phyloP scores from a whole-genome alignment of 768 basidiomycete species.

The Leccinum variicolor region DNA sequence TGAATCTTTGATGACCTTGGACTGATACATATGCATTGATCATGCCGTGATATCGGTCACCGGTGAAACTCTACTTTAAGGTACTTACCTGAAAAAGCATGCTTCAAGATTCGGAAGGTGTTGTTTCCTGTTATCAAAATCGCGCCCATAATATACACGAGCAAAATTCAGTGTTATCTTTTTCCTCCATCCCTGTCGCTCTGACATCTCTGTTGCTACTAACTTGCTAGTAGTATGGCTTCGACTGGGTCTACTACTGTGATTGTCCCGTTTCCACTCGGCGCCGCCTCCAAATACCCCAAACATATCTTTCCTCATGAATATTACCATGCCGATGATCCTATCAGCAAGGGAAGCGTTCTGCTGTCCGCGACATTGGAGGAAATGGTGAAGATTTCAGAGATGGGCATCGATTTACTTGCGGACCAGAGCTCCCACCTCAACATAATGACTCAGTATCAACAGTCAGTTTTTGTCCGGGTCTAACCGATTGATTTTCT shows the following conservation, averaged over 20 bases:
- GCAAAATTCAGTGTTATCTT: not conserved
- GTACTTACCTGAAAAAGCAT: not conserved
- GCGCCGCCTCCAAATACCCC: not conserved
- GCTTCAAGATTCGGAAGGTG: not conserved
- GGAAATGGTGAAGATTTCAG: not conserved
- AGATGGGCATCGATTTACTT: slow-evolving; percentile 1
- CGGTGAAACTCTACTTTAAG: no score
- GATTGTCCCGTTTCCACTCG: not conserved
- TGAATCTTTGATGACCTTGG: no score
- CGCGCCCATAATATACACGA: no score
- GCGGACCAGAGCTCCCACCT: not conserved
- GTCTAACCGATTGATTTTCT: no score
- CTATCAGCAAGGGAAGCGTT: not conserved
- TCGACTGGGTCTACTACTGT: not conserved
- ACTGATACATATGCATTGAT: no score
- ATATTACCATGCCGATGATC: not conserved
- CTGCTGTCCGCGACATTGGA: slow-evolving; percentile 6
- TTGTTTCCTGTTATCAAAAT: not conserved
- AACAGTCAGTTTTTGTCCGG: no score
- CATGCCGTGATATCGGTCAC: not conserved
- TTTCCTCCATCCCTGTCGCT: not conserved
- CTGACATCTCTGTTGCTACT: not conserved
- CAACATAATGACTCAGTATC: not conserved
- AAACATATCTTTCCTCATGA: not conserved
- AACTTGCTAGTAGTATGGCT: not conserved